These are phyloP conservation scores for Didymella glomerata DNA, from an alignment of 2,329 filamentous ascomycete species.

Conservation along the genomic window DNA sequence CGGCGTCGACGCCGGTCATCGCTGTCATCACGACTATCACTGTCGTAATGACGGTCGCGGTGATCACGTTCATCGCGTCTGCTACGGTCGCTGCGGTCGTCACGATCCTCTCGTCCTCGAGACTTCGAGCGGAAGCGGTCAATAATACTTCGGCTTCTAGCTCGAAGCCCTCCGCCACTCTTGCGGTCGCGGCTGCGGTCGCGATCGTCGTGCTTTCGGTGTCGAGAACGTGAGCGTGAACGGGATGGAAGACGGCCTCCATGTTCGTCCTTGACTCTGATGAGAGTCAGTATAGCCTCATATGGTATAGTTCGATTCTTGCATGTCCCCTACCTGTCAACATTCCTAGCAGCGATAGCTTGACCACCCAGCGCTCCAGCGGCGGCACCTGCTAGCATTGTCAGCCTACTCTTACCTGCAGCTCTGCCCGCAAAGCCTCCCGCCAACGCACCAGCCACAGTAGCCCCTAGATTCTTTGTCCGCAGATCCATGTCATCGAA, in stretches of 20 bases:
- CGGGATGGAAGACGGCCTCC: conserved; percentile 28
- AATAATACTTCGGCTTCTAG: conserved; percentile 39
- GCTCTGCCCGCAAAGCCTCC: conserved; percentile 47
- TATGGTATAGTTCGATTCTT: neutral
- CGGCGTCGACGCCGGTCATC: conserved; percentile 20
- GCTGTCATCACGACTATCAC: conserved; percentile 10
- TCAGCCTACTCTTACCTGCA: conserved; percentile 47
- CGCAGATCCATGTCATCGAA: conserved; percentile 47
- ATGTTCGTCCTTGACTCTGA: conserved; percentile 31
- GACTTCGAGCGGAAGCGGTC: conserved; percentile 39
- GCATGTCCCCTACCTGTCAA: conserved; percentile 10
- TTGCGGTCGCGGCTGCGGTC: conserved; percentile 20
- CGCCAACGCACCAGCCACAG: conserved; percentile 51
- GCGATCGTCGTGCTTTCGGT: conserved; percentile 21
- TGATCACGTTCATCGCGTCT: conserved; percentile 17
- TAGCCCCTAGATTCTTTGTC: conserved; percentile 46
- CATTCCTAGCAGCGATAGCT: conserved; percentile 28
- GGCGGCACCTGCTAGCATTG: conserved; percentile 49
- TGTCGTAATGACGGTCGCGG: conserved; percentile 22
- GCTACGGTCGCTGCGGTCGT: conserved; percentile 24
- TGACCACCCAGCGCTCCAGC: conserved; percentile 46
- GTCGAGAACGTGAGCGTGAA: conserved; percentile 29
- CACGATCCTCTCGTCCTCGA: conserved; percentile 23
- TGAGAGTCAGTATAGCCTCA: neutral
- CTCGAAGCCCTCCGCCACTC: conserved; percentile 30